These are phyloP conservation scores for Thraustotheca clavata DNA, from an alignment of 352 stramenopile genomes.

Conservation along the genomic window DNA sequence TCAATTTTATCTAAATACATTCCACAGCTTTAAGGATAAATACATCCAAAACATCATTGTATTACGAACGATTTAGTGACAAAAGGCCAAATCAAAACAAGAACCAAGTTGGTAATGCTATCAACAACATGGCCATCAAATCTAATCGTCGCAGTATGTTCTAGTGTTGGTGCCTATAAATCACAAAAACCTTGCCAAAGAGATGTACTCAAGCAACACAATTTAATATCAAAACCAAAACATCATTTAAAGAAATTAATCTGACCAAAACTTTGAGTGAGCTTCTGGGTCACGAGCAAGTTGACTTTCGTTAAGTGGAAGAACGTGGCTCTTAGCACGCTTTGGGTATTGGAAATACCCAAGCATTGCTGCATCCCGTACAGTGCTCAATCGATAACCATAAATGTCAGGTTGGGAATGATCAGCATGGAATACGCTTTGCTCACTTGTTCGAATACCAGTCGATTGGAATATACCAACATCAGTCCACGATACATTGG, in stretches of 20 bases:
- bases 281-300: slow-evolving; percentile 17
- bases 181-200: background rate
- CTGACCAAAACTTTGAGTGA: slow-evolving; percentile 14
- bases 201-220: no score
- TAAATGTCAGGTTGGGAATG: background rate
- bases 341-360: slow-evolving; percentile 4
- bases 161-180: background rate
- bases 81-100: no score
- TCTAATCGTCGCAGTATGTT: background rate
- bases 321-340: background rate
- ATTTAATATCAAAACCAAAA: no score
- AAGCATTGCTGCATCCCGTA: slow-evolving; percentile 4
- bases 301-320: slow-evolving; percentile 10
- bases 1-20: no score
- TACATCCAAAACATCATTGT: no score
- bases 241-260: background rate
- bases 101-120: no score
- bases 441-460: background rate
- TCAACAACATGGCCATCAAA: no score
- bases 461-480: slow-evolving; percentile 19
- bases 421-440: background rate
- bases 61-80: no score
- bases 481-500: slow-evolving; percentile 7
- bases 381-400: slow-evolving; percentile 6
- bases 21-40: no score